Conservation (phyloP, 129 eudicot species). For the Helichrysum umbraculigerum region DNA sequence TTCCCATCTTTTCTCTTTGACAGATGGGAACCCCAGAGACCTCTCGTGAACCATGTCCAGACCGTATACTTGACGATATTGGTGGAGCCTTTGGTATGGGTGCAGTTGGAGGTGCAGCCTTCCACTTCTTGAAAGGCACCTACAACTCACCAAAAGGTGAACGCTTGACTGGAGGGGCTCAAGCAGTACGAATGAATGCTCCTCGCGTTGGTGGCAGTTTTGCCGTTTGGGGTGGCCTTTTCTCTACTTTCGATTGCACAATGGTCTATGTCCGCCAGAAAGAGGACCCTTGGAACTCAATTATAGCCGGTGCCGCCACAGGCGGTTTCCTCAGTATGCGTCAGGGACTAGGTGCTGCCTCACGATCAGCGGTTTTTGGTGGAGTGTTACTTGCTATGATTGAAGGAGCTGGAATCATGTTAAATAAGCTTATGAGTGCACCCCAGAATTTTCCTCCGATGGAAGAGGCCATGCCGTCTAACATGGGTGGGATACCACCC, state of each 20-base stretch:
- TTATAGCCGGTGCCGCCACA: slow-evolving; percentile 94
- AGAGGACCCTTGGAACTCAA: slow-evolving; percentile 97
- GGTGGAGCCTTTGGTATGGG: slow-evolving; percentile 95
- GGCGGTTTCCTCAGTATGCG: slow-evolving; percentile 92
- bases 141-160: slow-evolving; percentile 77
- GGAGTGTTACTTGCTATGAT: slow-evolving; percentile 83
- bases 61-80: slow-evolving; percentile 72
- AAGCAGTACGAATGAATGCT: slow-evolving; percentile 87
- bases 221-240: slow-evolving; percentile 95
- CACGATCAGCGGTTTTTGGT: slow-evolving; percentile 67
- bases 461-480: slow-evolving; percentile 56
- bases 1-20: background rate
- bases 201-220: slow-evolving; percentile 95
- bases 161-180: slow-evolving; percentile 64
- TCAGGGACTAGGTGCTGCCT: slow-evolving; percentile 74
- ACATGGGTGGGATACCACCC: slow-evolving; percentile 55
- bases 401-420: slow-evolving; percentile 91
- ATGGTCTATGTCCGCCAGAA: slow-evolving; percentile 88
- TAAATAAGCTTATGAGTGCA: slow-evolving; percentile 72
- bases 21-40: slow-evolving; percentile 83
- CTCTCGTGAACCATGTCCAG: slow-evolving; percentile 86
- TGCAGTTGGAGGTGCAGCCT: slow-evolving; percentile 86
- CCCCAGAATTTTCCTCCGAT: slow-evolving; percentile 66
- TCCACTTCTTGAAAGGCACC: slow-evolving; percentile 76
- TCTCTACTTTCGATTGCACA: slow-evolving; percentile 87